Conservation (phyloP, 2,329 filamentous ascomycete species). For the Neofusicoccum umdonicola region DNA sequence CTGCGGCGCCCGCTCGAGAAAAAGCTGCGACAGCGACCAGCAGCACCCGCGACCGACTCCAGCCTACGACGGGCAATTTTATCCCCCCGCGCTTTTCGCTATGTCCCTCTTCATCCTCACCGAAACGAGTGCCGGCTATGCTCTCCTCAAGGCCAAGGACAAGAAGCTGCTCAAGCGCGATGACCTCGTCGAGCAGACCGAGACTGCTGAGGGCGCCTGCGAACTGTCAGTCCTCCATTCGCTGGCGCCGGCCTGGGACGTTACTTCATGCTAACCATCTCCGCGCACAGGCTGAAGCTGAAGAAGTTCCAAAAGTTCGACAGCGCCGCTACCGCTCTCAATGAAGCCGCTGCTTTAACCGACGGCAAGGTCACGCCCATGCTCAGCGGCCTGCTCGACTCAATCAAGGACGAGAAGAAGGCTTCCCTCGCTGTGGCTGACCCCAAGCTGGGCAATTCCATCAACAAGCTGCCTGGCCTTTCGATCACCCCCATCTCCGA, state of each 20-base stretch:
- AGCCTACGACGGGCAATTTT: slow-evolving; percentile 17
- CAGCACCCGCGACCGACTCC: not conserved
- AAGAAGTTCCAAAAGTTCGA: slow-evolving; percentile 98
- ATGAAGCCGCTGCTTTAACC: slow-evolving; percentile 83
- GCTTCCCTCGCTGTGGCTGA: slow-evolving; percentile 91
- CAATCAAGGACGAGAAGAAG: slow-evolving; percentile 97
- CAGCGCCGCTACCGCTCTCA: slow-evolving; percentile 82
- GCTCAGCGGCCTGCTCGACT: slow-evolving; percentile 76
- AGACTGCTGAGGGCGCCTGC: slow-evolving; percentile 79
- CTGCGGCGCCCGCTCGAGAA: slow-evolving; percentile 14
- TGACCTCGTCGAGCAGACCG: slow-evolving; percentile 70
- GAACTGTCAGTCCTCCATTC: slow-evolving; percentile 66
- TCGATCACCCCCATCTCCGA: slow-evolving; percentile 82
- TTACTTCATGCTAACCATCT: not conserved
- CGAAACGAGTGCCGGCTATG: slow-evolving; percentile 95
- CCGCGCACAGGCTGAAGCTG: slow-evolving; percentile 69
- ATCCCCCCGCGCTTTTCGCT: slow-evolving; percentile 33
- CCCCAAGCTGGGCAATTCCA: slow-evolving; percentile 83
- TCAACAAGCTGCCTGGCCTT: slow-evolving; percentile 86
- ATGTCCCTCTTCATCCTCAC: slow-evolving; percentile 93
- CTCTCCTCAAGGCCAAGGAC: slow-evolving; percentile 96
- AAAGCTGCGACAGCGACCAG: slow-evolving; percentile 17
- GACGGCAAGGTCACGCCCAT: slow-evolving; percentile 94
- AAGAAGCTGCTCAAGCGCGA: slow-evolving; percentile 95
- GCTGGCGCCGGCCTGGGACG: not conserved